A percentile compares a stretch with the other conserved stretches of the same genome.
phyloP scores from a whole-genome alignment of 805 yeast species.

The Hanseniaspora osmophila region DNA sequence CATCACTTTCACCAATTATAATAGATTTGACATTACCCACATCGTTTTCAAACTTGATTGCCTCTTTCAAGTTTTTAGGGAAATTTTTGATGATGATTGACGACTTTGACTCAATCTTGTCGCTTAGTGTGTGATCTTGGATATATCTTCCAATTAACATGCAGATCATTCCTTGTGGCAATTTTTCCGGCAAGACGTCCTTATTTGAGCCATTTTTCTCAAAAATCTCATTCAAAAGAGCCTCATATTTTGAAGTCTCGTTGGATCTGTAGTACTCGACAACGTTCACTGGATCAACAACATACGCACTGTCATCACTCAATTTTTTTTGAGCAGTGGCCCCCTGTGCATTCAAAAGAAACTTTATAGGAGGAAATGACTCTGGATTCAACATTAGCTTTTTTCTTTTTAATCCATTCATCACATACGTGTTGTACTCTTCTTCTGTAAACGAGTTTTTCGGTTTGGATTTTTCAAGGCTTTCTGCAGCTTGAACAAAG shows the following conservation, averaged over 20 bases:
- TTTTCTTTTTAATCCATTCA: constrained; percentile 39
- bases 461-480: constrained; percentile 24
- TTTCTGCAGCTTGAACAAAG: constrained; percentile 26
- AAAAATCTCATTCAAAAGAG: constrained; percentile 33
- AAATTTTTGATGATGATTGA: constrained; percentile 40
- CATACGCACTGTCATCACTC: constrained; percentile 19
- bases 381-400: constrained; percentile 23
- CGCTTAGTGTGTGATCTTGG: constrained; percentile 4
- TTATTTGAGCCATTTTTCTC: constrained; percentile 16
- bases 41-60: constrained; percentile 61
- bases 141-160: constrained; percentile 22
- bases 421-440: constrained; percentile 28
- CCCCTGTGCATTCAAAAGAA: constrained; percentile 19
- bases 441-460: constrained; percentile 21
- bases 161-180: constrained; percentile 25
- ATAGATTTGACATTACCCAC: constrained; percentile 32
- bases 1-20: constrained; percentile 13
- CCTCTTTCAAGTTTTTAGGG: constrained; percentile 50
- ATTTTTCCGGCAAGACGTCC: constrained; percentile 10
- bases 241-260: constrained; percentile 34
- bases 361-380: constrained; percentile 15
- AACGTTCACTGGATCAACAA: constrained; percentile 38
- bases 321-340: constrained; percentile 13
- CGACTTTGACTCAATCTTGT: constrained; percentile 23
- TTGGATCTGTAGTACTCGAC: constrained; percentile 32